Evolutionary conservation across 306 rosid species (phyloP).

Genomic region (Arachis stenosperma): DNA sequence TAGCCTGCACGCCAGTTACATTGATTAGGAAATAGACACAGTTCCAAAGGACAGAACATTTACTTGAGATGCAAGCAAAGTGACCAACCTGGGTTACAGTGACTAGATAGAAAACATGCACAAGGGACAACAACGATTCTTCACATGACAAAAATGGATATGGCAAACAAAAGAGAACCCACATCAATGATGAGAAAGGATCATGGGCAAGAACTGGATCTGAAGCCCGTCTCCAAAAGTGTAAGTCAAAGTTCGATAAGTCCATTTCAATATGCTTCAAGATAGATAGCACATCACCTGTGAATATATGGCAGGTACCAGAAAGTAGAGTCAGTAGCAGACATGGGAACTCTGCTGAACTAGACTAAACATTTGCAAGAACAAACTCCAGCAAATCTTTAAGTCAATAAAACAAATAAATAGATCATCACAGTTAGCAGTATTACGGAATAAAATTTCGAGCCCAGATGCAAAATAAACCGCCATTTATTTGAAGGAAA

Average conservation of each 20-base stretch:
- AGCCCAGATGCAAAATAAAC: constrained; percentile 15
- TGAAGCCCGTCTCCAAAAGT: constrained; percentile 80
- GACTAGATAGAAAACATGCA: constrained; percentile 83
- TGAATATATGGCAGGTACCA: constrained; percentile 31
- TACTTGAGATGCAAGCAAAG: constrained; percentile 28
- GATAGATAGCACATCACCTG: constrained; percentile 67
- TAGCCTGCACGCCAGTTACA: constrained; percentile 60
- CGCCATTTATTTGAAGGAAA: constrained; percentile 4
- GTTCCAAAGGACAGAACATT: constrained; percentile 15
- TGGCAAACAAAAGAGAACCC: constrained; percentile 93
- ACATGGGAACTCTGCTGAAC: background rate
- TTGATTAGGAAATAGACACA: constrained; percentile 42
- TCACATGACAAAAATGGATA: constrained; percentile 77
- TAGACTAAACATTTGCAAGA: background rate
- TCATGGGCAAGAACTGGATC: constrained; percentile 85
- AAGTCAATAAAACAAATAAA: constrained; percentile 7
- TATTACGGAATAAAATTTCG: constrained; percentile 14
- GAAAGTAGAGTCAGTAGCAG: constrained; percentile 29
- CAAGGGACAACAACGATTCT: constrained; percentile 77
- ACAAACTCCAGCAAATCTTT: constrained; percentile 12
- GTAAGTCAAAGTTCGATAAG: constrained; percentile 53
- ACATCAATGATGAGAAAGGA: constrained; percentile 94
- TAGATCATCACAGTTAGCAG: background rate
- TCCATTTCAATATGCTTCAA: constrained; percentile 57
- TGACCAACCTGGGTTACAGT: constrained; percentile 80